Evolutionary conservation across 2,329 filamentous ascomycete species (phyloP).

Genomic region (Ceratocystis huliohia): DNA sequence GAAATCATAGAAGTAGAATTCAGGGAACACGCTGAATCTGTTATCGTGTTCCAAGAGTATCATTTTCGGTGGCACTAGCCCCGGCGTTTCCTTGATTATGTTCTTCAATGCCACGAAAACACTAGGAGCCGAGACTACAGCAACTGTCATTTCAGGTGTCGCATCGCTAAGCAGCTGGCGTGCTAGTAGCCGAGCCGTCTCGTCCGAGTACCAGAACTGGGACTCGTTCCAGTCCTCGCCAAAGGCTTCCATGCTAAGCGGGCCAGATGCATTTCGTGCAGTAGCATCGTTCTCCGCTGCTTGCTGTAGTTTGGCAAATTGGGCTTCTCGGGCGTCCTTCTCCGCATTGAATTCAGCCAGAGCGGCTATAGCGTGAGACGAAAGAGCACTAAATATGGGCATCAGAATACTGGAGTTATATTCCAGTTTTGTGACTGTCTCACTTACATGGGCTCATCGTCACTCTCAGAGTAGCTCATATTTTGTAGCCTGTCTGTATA

Average conservation of each 20-base stretch:
- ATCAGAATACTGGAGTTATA: neutral
- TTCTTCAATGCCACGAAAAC: constrained; percentile 68
- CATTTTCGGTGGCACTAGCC: constrained; percentile 38
- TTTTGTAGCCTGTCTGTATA: neutral
- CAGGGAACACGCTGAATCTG: constrained; percentile 59
- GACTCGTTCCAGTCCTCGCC: constrained; percentile 71
- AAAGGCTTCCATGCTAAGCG: constrained; percentile 55
- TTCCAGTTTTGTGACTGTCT: neutral
- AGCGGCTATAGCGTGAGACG: constrained; percentile 52
- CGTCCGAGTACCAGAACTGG: constrained; percentile 73
- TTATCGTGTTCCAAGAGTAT: constrained; percentile 61
- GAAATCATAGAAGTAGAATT: constrained; percentile 67
- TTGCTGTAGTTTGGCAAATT: constrained; percentile 55
- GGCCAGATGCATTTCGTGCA: constrained; percentile 19
- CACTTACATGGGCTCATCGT: constrained; percentile 40
- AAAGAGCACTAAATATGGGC: constrained; percentile 42
- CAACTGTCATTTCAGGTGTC: constrained; percentile 46
- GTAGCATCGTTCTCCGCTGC: constrained; percentile 31
- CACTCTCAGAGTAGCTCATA: constrained; percentile 23
- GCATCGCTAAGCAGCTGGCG: constrained; percentile 51
- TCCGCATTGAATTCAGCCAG: constrained; percentile 63
- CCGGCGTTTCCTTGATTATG: constrained; percentile 32
- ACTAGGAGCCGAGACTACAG: constrained; percentile 61
- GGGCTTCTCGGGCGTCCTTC: constrained; percentile 50
- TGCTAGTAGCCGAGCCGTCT: constrained; percentile 53